Conservation (phyloP, 2,329 filamentous ascomycete genomes). For the Decorospora gaudefroyi region DNA sequence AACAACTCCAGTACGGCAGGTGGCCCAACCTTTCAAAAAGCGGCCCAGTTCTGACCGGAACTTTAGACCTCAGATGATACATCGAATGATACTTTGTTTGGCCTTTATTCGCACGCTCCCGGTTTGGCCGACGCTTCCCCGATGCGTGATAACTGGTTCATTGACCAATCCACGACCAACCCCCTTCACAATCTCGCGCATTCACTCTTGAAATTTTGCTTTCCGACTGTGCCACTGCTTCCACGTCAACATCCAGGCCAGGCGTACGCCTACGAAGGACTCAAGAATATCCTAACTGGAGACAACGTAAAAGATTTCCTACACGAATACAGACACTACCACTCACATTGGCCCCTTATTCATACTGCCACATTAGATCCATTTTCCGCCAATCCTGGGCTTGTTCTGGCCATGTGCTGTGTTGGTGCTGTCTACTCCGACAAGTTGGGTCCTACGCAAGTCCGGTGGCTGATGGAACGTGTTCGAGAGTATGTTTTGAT, state of each 20-base stretch:
- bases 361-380: constrained; percentile 74
- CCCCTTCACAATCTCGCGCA: constrained; percentile 54
- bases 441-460: constrained; percentile 61
- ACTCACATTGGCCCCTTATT: constrained; percentile 73
- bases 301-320: constrained; percentile 73
- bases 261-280: constrained; percentile 58
- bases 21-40: constrained; percentile 51
- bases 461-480: constrained; percentile 70
- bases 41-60: constrained; percentile 50
- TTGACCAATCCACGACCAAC: constrained; percentile 46
- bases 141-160: constrained; percentile 50
- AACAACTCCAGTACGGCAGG: constrained; percentile 53
- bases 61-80: constrained; percentile 51
- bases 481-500: constrained; percentile 63
- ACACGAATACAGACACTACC: constrained; percentile 71
- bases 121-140: constrained; percentile 49
- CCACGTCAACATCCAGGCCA: constrained; percentile 32
- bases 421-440: constrained; percentile 76
- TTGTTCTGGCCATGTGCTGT: constrained; percentile 71
- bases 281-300: constrained; percentile 63
- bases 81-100: constrained; percentile 55
- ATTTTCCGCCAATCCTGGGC: constrained; percentile 66
- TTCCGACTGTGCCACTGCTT: constrained; percentile 50
- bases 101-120: constrained; percentile 53
- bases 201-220: constrained; percentile 57